Percentiles rank a stretch among this genome's conserved stretches.
These are phyloP conservation scores for Aspergillus nanangensis DNA, from an alignment of 495 filamentous ascomycete species.

Conservation along the genomic window DNA sequence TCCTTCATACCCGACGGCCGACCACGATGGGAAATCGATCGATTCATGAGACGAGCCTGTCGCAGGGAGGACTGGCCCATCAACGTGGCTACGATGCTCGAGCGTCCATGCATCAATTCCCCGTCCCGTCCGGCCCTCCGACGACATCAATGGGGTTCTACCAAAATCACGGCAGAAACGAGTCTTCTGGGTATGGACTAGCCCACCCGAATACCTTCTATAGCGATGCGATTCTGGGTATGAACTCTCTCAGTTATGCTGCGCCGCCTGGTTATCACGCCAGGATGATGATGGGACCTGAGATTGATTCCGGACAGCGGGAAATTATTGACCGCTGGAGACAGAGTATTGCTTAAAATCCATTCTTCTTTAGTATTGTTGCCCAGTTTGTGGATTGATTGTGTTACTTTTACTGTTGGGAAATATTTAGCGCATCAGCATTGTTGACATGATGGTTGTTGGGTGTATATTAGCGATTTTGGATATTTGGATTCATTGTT, in stretches of 20 bases:
- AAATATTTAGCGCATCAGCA: background rate
- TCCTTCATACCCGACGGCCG: conserved; percentile 55
- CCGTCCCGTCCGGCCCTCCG: too few relatives aligned
- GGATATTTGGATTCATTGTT: too few relatives aligned
- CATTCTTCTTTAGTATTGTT: conserved; percentile 1
- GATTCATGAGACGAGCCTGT: conserved; percentile 26
- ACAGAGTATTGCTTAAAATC: conserved; percentile 56
- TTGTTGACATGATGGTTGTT: background rate
- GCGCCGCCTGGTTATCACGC: conserved; percentile 25
- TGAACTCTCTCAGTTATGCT: conserved; percentile 31
- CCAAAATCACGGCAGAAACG: too few relatives aligned
- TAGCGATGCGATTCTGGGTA: conserved; percentile 27
- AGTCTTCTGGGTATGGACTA: conserved; percentile 24
- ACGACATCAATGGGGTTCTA: too few relatives aligned
- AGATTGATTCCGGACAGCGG: conserved; percentile 54
- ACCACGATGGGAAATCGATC: conserved; percentile 26
- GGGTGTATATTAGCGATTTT: conserved; percentile 12
- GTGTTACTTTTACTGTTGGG: background rate
- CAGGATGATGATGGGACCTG: conserved; percentile 26
- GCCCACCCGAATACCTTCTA: conserved; percentile 25
- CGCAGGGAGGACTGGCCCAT: background rate
- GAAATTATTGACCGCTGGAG: conserved; percentile 90
- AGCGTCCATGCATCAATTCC: conserved; percentile 31
- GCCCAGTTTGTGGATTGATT: background rate
- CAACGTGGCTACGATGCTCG: conserved; percentile 18